Percentiles rank a stretch among this genome's conserved stretches.
phyloP scores from a whole-genome alignment of 2,329 filamentous ascomycete genomes.

The Cladophialophora carrionii region DNA sequence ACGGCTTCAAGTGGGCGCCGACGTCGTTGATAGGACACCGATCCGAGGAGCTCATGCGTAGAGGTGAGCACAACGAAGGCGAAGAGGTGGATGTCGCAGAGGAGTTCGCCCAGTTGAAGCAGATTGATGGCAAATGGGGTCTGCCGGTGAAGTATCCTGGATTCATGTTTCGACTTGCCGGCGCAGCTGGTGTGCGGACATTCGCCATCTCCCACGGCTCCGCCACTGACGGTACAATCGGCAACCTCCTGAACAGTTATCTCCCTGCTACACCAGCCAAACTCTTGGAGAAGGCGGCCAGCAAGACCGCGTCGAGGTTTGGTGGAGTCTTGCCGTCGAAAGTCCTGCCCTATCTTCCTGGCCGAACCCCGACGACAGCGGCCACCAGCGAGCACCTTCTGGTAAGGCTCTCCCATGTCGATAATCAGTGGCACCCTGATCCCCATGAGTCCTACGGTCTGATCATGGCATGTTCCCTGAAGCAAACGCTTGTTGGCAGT shows the following conservation, averaged over 20 bases:
- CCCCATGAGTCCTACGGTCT: not conserved
- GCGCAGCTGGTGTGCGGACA: not conserved
- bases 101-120: not conserved
- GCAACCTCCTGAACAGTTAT: not conserved
- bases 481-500: not conserved
- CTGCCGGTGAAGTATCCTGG: constrained; percentile 5
- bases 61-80: constrained; percentile 1
- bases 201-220: not conserved
- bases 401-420: not conserved
- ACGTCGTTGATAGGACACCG: not conserved
- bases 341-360: not conserved
- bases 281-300: constrained; percentile 2
- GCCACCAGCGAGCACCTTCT: not conserved
- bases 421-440: not conserved
- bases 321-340: not conserved
- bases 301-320: not conserved
- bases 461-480: constrained; percentile 4
- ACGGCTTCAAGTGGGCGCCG: constrained; percentile 9
- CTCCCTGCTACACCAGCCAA: not conserved
- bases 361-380: not conserved
- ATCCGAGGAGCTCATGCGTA: constrained; percentile 2
- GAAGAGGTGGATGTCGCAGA: not conserved
- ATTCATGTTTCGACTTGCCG: not conserved
- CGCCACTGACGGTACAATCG: not conserved
- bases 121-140: constrained; percentile 6